Evolutionary conservation across 2,329 filamentous ascomycete species (phyloP).

Genomic region (Penicillium sp.): DNA sequence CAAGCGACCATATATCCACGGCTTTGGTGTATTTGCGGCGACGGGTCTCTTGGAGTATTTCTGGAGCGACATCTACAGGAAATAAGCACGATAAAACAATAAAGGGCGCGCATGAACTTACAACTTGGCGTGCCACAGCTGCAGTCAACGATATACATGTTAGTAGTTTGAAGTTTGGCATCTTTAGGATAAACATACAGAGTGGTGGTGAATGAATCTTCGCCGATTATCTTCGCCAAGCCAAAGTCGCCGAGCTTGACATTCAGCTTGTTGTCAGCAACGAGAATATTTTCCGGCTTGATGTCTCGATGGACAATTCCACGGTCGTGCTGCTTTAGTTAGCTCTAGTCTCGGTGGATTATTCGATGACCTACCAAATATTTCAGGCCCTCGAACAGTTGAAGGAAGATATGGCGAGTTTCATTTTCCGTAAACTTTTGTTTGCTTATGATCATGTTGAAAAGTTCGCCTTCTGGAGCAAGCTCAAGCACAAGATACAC

Average conservation of each 20-base stretch:
- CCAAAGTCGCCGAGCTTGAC: conserved; percentile 97
- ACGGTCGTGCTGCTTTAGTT: conserved; percentile 75
- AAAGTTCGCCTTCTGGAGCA: conserved; percentile 89
- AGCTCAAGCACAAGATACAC: conserved; percentile 92
- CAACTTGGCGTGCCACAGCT: conserved; percentile 89
- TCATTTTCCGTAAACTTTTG: conserved; percentile 85
- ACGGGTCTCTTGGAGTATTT: conserved; percentile 83
- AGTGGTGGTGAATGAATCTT: conserved; percentile 97
- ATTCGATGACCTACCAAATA: conserved; percentile 73
- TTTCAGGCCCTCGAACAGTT: conserved; percentile 92
- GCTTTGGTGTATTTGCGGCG: conserved; percentile 90
- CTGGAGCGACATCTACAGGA: conserved; percentile 78
- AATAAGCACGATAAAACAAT: conserved; percentile 19
- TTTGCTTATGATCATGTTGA: conserved; percentile 92
- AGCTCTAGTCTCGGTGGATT: no score
- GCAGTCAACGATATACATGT: conserved; percentile 20
- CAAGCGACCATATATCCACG: conserved; percentile 95
- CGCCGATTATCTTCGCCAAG: conserved; percentile 96
- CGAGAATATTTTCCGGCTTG: conserved; percentile 93
- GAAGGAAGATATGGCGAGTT: conserved; percentile 82
- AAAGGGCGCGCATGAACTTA: conserved; percentile 42
- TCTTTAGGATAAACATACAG: conserved; percentile 57
- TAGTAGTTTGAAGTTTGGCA: neutral
- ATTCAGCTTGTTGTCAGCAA: conserved; percentile 81
- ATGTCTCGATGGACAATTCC: conserved; percentile 98